Evolutionary conservation across 805 yeast species (phyloP).

Genomic region (Scheffersomyces coipomensis): DNA sequence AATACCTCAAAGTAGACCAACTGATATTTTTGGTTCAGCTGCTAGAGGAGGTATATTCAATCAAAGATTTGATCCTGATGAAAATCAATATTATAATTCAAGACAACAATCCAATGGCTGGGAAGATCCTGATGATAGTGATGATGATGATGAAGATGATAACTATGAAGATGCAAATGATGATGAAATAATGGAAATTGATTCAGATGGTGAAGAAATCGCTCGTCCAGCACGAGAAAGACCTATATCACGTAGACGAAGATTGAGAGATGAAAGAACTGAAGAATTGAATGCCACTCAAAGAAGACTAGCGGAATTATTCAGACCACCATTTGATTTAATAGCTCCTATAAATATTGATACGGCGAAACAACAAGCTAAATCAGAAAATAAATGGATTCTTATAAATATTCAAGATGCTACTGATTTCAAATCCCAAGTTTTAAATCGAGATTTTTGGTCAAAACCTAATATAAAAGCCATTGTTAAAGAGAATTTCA

Average conservation of each 20-base stretch:
- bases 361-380: constrained; percentile 68
- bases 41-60: constrained; percentile 55
- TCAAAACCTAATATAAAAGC: constrained; percentile 63
- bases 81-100: constrained; percentile 19
- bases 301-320: constrained; percentile 73
- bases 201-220: constrained; percentile 27
- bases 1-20: constrained; percentile 15
- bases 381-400: constrained; percentile 71
- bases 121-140: constrained; percentile 24
- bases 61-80: constrained; percentile 48
- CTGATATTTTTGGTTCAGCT: constrained; percentile 49
- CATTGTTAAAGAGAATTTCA: constrained; percentile 62
- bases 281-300: constrained; percentile 49
- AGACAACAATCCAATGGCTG: constrained; percentile 16
- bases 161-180: constrained; percentile 38
- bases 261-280: constrained; percentile 20
- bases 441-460: constrained; percentile 93
- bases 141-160: constrained; percentile 23
- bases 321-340: constrained; percentile 92
- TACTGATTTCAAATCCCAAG: constrained; percentile 83
- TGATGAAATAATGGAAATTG: constrained; percentile 24
- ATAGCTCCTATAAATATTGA: constrained; percentile 70
- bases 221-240: constrained; percentile 12
- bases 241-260: constrained; percentile 25
- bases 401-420: constrained; percentile 85